Base-by-base conservation (phyloP, 2,329 filamentous ascomycete genomes). In the Aspergillus ruber region DNA sequence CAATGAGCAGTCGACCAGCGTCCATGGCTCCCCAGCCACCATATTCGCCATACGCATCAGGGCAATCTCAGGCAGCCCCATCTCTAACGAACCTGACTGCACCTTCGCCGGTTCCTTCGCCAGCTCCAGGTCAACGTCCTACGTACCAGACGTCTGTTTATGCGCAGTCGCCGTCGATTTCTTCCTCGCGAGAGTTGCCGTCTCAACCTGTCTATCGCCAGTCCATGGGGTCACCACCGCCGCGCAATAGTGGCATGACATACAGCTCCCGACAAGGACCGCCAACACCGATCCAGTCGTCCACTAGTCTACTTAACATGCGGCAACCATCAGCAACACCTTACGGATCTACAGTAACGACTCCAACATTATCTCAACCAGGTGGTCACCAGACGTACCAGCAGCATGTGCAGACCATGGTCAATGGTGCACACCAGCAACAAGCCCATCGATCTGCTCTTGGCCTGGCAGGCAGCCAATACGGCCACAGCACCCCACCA, bases 391-490 rank as follows among this genome's bases (percentile, higher is more conserved):
- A 65, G 43, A 57, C 58, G 21, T 68, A 65, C 42, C 67, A 70
- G 42, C 65, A 66, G 43, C 65, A 69, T 46, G 61, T 68, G 27
- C 68, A 69, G 43, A 63, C 63, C 4, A 59, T 70, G 58, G 65
- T 69, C 17, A 65, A 53, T 45, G 66, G 63, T n/a, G 53, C 60
- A 8, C 66, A 68, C 42, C 64, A 67, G 25, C 61, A 58, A 33
- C 61, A 60, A 23, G 48, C 58, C 8, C 66, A 69, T 44, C 61
- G 68, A 15, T 53, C 65, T 2, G 55, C 68, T 2, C 56, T 67
- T 5, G 58, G 59, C 6, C 47, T 68, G 42, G 48, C 53, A 10
- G 59, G 61, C 20, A 58, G 53, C 5, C 57, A 61, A 18, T 68
- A 67, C 44, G 61, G 63, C 13, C 62, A 62, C 35, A 65, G 51